Percentiles rank a stretch among this genome's conserved stretches.
phyloP scores from a whole-genome alignment of 495 filamentous ascomycete genomes.

The Daldinia vernicosa region DNA sequence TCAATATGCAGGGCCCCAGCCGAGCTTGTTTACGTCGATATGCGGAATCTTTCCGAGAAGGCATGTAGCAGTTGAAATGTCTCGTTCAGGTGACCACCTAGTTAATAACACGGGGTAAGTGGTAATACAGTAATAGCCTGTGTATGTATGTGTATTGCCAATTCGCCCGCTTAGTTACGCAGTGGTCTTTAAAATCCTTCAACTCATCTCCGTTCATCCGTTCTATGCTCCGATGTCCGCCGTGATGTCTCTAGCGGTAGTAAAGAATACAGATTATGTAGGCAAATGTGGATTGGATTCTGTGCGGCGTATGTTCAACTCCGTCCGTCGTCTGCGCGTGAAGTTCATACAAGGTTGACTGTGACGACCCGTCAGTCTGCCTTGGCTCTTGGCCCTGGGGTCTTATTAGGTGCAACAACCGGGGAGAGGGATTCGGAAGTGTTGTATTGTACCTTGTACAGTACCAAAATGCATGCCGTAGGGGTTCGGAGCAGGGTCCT shows the following conservation, averaged over 20 bases:
- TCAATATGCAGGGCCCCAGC: constrained; percentile 17
- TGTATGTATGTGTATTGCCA: constrained; percentile 1
- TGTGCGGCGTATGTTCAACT: background rate
- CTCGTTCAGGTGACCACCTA: constrained; percentile 6
- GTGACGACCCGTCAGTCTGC: constrained; percentile 18
- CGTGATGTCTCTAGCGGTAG: constrained; percentile 9
- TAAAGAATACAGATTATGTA: constrained; percentile 5
- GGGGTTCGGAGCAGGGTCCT: constrained; percentile 1
- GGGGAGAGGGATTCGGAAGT: constrained; percentile 11
- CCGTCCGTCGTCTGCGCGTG: constrained; percentile 6
- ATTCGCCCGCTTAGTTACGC: background rate
- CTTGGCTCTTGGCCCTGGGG: constrained; percentile 27
- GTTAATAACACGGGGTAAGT: constrained; percentile 2
- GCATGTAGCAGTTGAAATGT: constrained; percentile 24
- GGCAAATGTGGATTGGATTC: constrained; percentile 28
- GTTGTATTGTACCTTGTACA: constrained; percentile 3
- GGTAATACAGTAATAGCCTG: constrained; percentile 13
- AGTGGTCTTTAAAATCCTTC: constrained; percentile 15
- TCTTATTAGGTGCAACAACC: constrained; percentile 16
- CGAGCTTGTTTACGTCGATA: constrained; percentile 3
- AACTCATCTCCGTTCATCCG: constrained; percentile 31
- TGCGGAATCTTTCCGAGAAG: constrained; percentile 35
- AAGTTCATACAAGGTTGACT: constrained; percentile 28
- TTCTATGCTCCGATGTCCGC: constrained; percentile 12
- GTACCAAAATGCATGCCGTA: constrained; percentile 2